A percentile compares a stretch with the other conserved stretches of the same genome.
phyloP scores from a whole-genome alignment of 805 yeast species.

The Cyberlindnera maritima region DNA sequence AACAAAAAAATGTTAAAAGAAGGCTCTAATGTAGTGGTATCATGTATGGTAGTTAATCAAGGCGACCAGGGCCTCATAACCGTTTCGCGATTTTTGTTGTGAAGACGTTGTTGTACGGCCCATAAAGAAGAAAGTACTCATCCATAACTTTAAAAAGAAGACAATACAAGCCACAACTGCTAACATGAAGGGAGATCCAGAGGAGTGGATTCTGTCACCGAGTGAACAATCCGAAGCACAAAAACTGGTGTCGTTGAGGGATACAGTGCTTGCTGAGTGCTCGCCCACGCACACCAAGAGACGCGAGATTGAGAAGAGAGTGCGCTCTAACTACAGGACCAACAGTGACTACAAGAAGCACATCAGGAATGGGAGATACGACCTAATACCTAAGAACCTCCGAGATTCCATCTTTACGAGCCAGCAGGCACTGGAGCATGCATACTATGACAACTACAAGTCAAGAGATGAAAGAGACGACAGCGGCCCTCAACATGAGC shows the following conservation, averaged over 20 bases:
- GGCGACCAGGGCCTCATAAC: background rate
- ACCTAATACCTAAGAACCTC: constrained; percentile 21
- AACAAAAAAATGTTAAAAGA: constrained; percentile 21
- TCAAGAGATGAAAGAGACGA: constrained; percentile 23
- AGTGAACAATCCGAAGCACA: constrained; percentile 15
- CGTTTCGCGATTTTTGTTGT: background rate
- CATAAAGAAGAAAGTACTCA: background rate
- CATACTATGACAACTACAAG: constrained; percentile 21
- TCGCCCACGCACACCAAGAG: constrained; percentile 3
- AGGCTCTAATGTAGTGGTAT: background rate
- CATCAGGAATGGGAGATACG: constrained; percentile 26
- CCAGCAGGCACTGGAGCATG: constrained; percentile 13
- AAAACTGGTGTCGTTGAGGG: constrained; percentile 19
- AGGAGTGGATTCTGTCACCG: background rate
- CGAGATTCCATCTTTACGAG: constrained; percentile 18
- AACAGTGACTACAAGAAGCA: constrained; percentile 24
- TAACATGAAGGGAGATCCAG: no score
- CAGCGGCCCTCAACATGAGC: background rate
- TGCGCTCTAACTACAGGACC: constrained; percentile 18
- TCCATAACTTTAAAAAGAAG: no score
- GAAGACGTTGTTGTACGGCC: background rate
- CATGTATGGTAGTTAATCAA: background rate
- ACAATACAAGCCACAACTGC: no score
- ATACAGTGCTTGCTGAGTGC: constrained; percentile 7
- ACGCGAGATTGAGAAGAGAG: constrained; percentile 20